Base-by-base conservation (phyloP, 306 rosid genomes). In the Luffa aegyptiaca region DNA sequence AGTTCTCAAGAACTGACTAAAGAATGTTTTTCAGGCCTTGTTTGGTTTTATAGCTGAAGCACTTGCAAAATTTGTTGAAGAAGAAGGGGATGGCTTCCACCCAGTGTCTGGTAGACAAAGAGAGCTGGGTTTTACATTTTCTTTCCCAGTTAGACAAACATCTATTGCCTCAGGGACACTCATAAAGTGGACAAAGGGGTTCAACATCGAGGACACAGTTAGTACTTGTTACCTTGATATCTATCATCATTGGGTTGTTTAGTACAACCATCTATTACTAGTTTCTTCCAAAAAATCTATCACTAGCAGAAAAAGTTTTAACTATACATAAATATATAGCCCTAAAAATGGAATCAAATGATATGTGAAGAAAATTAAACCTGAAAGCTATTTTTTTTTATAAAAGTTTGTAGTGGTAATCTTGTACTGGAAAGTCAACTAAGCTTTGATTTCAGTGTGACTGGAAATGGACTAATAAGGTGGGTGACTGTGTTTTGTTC, bases 81-180 rank as follows among this genome's bases (percentile, higher is more conserved):
- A 92, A 7, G 99, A 96, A 83, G 98, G 94, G 61, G 94, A 91
- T 79, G 94, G 88, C 71, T 85, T 82, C 65, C 96, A 87, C 80
- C 97, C 97, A n/a, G 88, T 89, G 14, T 86, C 97, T 14, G 94
- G 91, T 79, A 96, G 91, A 79, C 96, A 91, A 87, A 93, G 99
- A 86, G 99, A 96, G 86, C 86, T 96, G 76, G 99, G 99, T 80
- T 96, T 96, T 82, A 96, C 99, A 83, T 96, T 96, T 88, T 96
- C 99, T 3, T 96, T 96, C 82, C 99, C 99, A 0, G 97, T 93
- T 79, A 89, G 84, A 85, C 99, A 96, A 80, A 84, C 91, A 36
- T 93, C 98, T 66, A 87, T 96, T 83, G 83, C 99, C 58, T 90
- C 98, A 5, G 99, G 99, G 73, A 89, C 87, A 76, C 91, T 96